Percentiles rank a stretch among this genome's conserved stretches.
Conservation (phyloP, 108 stramenopile species). For the Skeletonema potamos region DNA sequence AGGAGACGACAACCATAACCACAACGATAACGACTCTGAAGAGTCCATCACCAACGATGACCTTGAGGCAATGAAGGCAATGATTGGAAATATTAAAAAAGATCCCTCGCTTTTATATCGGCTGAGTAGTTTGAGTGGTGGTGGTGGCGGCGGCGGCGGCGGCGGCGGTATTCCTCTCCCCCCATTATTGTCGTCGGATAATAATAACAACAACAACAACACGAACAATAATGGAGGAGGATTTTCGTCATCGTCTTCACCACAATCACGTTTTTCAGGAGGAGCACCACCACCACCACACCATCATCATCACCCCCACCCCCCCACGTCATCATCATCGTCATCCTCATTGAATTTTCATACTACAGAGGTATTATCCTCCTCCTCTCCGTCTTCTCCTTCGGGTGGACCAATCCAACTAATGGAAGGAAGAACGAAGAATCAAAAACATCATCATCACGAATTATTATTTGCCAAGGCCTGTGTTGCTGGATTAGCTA, state of each 20-base stretch:
- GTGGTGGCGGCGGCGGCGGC: too few relatives aligned
- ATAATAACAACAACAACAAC: background rate
- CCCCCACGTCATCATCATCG: too few relatives aligned
- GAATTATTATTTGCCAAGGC: too few relatives aligned
- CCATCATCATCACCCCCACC: too few relatives aligned
- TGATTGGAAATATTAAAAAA: conserved; percentile 40
- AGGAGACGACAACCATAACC: background rate
- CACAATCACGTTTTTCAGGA: too few relatives aligned
- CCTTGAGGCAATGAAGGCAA: conserved; percentile 41
- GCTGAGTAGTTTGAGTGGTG: conserved; percentile 2
- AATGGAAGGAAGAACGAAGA: too few relatives aligned
- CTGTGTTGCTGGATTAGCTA: too few relatives aligned
- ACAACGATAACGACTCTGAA: background rate
- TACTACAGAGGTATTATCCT: conserved; percentile 25
- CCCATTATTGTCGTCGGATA: background rate
- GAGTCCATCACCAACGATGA: conserved; percentile 39
- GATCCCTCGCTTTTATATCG: conserved; percentile 37
- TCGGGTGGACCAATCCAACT: conserved; percentile 24
- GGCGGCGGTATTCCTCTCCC: background rate
- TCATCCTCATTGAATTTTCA: too few relatives aligned
- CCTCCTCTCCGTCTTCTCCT: too few relatives aligned
- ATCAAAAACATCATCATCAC: too few relatives aligned
- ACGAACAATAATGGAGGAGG: background rate
- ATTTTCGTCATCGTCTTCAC: too few relatives aligned
- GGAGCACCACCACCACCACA: too few relatives aligned